Evolutionary conservation across 73 alveolate genomes (phyloP).

Genomic region (Tetrahymena malaccensis): DNA sequence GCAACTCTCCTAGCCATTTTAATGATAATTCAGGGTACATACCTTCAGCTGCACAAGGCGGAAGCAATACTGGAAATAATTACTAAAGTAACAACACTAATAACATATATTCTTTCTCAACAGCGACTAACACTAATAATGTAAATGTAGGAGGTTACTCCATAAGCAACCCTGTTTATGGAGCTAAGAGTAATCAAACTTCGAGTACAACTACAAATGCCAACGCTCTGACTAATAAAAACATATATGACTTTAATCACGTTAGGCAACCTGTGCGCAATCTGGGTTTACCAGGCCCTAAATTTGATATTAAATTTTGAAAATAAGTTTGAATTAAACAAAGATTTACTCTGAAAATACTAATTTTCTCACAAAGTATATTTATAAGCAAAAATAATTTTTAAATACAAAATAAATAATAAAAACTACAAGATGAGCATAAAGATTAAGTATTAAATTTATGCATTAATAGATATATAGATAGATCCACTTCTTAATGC

Average conservation of each 20-base stretch:
- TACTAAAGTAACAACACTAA: background rate
- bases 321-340: background rate
- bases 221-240: background rate
- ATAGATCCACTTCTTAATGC: too few relatives aligned
- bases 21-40: background rate
- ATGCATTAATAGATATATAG: background rate
- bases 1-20: background rate
- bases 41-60: background rate
- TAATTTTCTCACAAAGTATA: background rate
- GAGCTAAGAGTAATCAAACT: background rate
- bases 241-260: background rate
- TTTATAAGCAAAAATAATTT: background rate
- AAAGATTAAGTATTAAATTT: too few relatives aligned
- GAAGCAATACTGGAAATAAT: background rate
- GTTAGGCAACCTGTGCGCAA: background rate
- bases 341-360: background rate
- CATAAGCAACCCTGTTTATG: background rate
- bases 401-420: too few relatives aligned
- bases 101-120: background rate
- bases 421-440: background rate
- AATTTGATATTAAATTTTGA: background rate
- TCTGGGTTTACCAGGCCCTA: background rate
- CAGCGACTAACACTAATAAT: background rate
- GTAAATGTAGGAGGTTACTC: background rate
- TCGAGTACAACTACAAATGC: background rate